These are phyloP conservation scores for Yamadazyma atlantica DNA, from an alignment of 1,139 yeast species.

Conservation along the genomic window DNA sequence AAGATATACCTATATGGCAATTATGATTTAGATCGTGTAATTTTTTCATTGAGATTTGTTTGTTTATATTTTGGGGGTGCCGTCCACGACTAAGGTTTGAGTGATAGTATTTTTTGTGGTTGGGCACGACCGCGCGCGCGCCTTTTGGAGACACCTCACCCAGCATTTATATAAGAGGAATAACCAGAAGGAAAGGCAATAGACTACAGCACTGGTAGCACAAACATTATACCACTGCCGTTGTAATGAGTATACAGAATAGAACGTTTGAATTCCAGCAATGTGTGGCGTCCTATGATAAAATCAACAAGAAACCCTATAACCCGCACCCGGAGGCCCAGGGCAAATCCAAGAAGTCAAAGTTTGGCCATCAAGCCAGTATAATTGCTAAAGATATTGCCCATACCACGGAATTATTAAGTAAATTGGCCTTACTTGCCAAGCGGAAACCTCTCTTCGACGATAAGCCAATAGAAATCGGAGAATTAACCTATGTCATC, in stretches of 20 bases:
- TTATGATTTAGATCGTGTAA: constrained; percentile 2
- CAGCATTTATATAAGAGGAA: too few species aligned
- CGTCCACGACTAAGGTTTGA: background rate
- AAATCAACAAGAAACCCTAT: constrained; percentile 45
- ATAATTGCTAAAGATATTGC: constrained; percentile 86
- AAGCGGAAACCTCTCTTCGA: constrained; percentile 91
- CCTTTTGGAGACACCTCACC: background rate
- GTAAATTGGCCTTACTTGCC: constrained; percentile 80
- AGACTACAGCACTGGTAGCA: too few species aligned
- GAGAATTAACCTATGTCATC: constrained; percentile 87
- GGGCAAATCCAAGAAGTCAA: constrained; percentile 44
- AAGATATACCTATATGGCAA: background rate
- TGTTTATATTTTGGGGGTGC: background rate
- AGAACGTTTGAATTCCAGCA: constrained; percentile 85
- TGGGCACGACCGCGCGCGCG: background rate
- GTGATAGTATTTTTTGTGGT: too few species aligned
- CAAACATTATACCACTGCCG: too few species aligned
- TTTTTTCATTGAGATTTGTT: constrained; percentile 3
- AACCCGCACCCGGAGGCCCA: constrained; percentile 2
- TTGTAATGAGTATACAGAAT: constrained; percentile 57
- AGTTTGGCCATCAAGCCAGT: constrained; percentile 80
- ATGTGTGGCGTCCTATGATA: constrained; percentile 71
- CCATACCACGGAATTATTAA: constrained; percentile 79
- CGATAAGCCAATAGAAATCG: constrained; percentile 91
- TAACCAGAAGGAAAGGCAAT: too few species aligned